A percentile compares a stretch with the other conserved stretches of the same genome.
Evolutionary conservation across 768 basidiomycete species (phyloP).

Genomic region (Psilocybe cubensis): DNA sequence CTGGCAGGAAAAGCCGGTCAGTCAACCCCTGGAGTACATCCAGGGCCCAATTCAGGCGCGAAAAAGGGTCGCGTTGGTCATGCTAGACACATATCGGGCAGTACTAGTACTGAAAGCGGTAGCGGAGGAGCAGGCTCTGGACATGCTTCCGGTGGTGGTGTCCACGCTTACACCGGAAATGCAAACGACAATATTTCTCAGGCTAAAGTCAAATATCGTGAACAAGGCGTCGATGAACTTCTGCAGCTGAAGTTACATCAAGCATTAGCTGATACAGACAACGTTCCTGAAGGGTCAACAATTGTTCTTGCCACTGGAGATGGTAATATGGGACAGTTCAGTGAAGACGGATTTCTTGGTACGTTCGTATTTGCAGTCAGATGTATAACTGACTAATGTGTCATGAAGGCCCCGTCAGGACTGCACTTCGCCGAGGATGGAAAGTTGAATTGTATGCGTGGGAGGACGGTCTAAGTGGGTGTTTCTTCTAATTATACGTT

Average conservation of each 20-base stretch:
- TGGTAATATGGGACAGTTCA: conserved; percentile 91
- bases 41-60: not conserved
- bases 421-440: conserved; percentile 90
- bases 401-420: conserved; percentile 65
- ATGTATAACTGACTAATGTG: not conserved
- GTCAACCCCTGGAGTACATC: conserved; percentile 14
- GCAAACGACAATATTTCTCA: conserved; percentile 21
- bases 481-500: not conserved
- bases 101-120: conserved; percentile 28
- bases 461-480: conserved; percentile 77
- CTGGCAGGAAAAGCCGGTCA: conserved; percentile 17
- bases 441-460: conserved; percentile 94
- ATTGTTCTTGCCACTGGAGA: conserved; percentile 95
- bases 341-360: conserved; percentile 88
- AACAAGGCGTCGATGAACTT: conserved; percentile 95
- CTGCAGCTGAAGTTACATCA: conserved; percentile 93
- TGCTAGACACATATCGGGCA: conserved; percentile 28
- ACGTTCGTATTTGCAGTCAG: conserved; percentile 13
- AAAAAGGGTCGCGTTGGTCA: conserved; percentile 22
- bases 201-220: conserved; percentile 66
- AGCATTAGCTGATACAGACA: conserved; percentile 72
- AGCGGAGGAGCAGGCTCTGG: conserved; percentile 21
- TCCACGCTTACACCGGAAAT: conserved; percentile 18
- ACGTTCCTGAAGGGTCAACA: conserved; percentile 67
- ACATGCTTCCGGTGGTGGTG: conserved; percentile 17